phyloP scores from a whole-genome alignment of 495 filamentous ascomycete species.

The Penicillium lagena region DNA sequence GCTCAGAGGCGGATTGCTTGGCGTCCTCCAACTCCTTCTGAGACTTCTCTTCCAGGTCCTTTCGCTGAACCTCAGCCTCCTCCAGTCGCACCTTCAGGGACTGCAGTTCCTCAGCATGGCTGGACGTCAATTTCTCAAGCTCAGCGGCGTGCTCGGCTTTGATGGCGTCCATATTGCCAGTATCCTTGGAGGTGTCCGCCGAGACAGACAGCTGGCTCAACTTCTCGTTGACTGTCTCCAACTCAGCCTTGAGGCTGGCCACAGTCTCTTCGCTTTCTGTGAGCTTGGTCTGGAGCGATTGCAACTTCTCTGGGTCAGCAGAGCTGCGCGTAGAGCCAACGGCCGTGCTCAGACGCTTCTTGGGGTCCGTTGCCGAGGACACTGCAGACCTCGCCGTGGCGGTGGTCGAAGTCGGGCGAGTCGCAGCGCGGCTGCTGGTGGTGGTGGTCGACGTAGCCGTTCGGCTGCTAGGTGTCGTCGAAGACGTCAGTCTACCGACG shows the following conservation, averaged over 20 bases:
- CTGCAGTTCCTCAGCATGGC: slow-evolving; percentile 31
- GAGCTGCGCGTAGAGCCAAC: slow-evolving; percentile 17
- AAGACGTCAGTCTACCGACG: slow-evolving; percentile 12
- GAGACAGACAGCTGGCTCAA: slow-evolving; percentile 26
- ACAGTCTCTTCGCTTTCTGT: slow-evolving; percentile 38
- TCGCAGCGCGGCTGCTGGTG: slow-evolving; percentile 16
- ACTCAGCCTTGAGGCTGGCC: slow-evolving; percentile 29
- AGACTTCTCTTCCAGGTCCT: slow-evolving; percentile 35
- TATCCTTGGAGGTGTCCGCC: slow-evolving; percentile 15
- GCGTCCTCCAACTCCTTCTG: slow-evolving; percentile 36
- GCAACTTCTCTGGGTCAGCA: slow-evolving; percentile 32
- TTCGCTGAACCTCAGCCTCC: slow-evolving; percentile 32
- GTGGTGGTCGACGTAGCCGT: slow-evolving; percentile 12
- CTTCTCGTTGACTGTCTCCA: slow-evolving; percentile 35
- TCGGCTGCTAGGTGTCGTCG: slow-evolving; percentile 22
- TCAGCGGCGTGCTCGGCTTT: slow-evolving; percentile 33
- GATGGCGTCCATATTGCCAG: slow-evolving; percentile 20
- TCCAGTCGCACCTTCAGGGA: slow-evolving; percentile 30
- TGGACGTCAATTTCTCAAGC: slow-evolving; percentile 27
- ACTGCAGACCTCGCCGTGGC: slow-evolving; percentile 13
- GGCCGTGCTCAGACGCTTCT: slow-evolving; percentile 29
- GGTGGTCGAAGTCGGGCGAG: slow-evolving; percentile 18
- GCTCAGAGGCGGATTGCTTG: slow-evolving; percentile 25
- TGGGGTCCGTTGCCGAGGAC: slow-evolving; percentile 16
- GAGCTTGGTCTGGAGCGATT: slow-evolving; percentile 34